A percentile compares a stretch with the other conserved stretches of the same genome.
These are phyloP conservation scores for Paramecium octaurelia DNA, from an alignment of 73 alveolate species.

Conservation along the genomic window DNA sequence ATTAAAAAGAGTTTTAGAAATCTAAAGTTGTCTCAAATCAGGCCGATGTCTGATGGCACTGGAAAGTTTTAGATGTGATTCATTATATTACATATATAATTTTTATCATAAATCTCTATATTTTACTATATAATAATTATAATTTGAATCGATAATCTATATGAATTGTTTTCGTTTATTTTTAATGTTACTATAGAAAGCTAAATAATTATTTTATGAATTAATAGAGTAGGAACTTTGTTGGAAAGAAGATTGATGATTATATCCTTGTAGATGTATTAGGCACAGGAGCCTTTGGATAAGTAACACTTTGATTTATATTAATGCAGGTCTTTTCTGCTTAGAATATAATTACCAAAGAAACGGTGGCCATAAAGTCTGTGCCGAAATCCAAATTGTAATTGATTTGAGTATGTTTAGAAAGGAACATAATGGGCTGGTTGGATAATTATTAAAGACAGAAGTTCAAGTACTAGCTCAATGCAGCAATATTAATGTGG, in stretches of 20 bases:
- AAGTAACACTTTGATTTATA: neutral
- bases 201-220: neutral
- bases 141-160: neutral
- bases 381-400: constrained; percentile 35
- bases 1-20: constrained; percentile 10
- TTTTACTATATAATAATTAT: neutral
- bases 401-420: neutral
- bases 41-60: constrained; percentile 4
- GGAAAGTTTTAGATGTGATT: neutral
- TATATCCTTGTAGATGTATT: neutral
- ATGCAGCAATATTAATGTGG: constrained; percentile 22
- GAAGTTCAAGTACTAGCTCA: neutral
- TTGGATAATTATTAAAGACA: constrained; percentile 20
- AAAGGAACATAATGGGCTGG: constrained; percentile 48
- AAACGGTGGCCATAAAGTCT: constrained; percentile 14
- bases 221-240: neutral
- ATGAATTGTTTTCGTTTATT: neutral
- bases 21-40: neutral
- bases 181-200: neutral
- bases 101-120: too few species aligned
- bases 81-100: too few species aligned
- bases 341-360: neutral
- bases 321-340: neutral
- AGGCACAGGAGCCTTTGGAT: constrained; percentile 39
- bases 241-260: constrained; percentile 39